Evolutionary conservation across 805 yeast species (phyloP), one percentile per base, ranked within the genome.

Genomic region (Metschnikowia cubensis): DNA sequence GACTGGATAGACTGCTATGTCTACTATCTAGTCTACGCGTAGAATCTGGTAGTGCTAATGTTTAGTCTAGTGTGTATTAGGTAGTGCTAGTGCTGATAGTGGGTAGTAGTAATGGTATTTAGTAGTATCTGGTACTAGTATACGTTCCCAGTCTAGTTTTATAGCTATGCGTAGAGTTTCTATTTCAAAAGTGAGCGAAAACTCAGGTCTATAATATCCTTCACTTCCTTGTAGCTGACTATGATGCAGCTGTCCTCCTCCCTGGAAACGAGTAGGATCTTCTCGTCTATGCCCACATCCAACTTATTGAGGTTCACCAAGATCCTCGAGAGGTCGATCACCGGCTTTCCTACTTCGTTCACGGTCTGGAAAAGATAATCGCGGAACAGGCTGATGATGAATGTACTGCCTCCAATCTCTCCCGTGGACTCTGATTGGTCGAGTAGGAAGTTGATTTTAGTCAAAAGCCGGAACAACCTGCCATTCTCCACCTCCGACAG

Each of bases 251-350:
- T 85, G 71, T 83, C 84, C 63, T 89, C 96, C 65, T 91, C 96
- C 10, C 85, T 80, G 33, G 94, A 84, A 0, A 89, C 89, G 47
- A 94, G 75, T 64, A 91, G 71, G 14, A 94, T 68, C 57, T 81
- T 83, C 67, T 94, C 99, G 46, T 88, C 90, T 33, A 85, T 77
- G 1, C 97, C 98, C 5, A 92, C 95, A 63, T 94, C 99, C 56
- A 94, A 73, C 67, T 92, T 94, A 69, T 92, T 92, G 60, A 94
- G 71, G 59, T 86, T 81, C 45, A 81, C 74, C 52, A 94, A 70
- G 5, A 90, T 91, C 64, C 89, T 89, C 0, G 90, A 84, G 58
- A 94, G 73, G 66, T 94, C 97, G 50, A 89, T 70, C 1, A 83
- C 80, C 2, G 96, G 90, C 59, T 78, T 77, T 13, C 96, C 96